A percentile compares a stretch with the other conserved stretches of the same genome.
These are phyloP conservation scores for Trypanosoma brucei DNA, from an alignment of 208 protist genomes.

Conservation along the genomic window DNA sequence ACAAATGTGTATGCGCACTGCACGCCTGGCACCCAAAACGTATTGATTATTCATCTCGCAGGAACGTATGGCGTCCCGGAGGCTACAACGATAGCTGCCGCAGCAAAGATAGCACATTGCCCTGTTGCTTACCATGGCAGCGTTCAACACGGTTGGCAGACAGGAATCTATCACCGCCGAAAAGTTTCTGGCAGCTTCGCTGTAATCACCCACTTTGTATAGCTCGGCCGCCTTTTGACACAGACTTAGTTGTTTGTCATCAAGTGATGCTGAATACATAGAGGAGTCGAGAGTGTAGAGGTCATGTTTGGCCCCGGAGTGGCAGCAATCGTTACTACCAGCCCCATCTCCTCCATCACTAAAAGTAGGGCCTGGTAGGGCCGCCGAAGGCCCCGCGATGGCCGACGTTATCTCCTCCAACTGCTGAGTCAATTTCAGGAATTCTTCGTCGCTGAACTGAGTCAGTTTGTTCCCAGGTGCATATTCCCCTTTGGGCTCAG, in stretches of 20 bases:
- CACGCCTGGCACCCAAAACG: constrained; percentile 34
- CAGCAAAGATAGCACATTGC: constrained; percentile 48
- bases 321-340: not conserved
- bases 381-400: not conserved
- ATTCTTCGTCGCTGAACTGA: constrained; percentile 37
- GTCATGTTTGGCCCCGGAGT: not conserved
- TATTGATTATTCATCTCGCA: constrained; percentile 33
- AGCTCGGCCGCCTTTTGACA: constrained; percentile 17
- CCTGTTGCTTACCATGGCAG: constrained; percentile 43
- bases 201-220: constrained; percentile 16
- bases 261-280: constrained; percentile 15
- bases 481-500: not conserved
- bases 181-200: constrained; percentile 14
- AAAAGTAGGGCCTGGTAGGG: not conserved
- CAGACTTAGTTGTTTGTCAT: not conserved
- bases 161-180: constrained; percentile 24
- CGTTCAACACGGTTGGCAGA: constrained; percentile 22
- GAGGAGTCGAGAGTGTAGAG: constrained; percentile 12
- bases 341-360: not conserved
- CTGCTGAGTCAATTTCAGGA: constrained; percentile 44
- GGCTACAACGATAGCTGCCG: constrained; percentile 41
- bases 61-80: constrained; percentile 31
- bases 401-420: constrained; percentile 31
- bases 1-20: constrained; percentile 33
- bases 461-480: not conserved